Base-by-base conservation (phyloP, 345 rosid genomes). In the Firmiana major region DNA sequence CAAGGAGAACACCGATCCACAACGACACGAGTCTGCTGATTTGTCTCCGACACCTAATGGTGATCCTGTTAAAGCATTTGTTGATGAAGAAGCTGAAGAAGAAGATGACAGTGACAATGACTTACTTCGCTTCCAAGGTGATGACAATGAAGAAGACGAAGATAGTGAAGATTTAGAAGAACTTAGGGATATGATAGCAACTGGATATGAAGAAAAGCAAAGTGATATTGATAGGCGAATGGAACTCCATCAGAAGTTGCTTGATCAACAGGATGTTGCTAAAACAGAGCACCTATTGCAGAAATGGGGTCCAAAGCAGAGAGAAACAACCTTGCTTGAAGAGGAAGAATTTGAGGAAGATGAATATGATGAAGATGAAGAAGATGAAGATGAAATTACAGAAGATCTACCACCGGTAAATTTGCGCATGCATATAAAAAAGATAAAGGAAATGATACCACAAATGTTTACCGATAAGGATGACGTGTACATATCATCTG, bases 71-170 rank as follows among this genome's bases (percentile, higher is more conserved):
- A 93, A 88, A 87, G 89, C 89, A 76, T 96, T 92, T 83, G 83
- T 96, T 74, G 98, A 96, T 62, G 98, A 92, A 66, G 95, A 89
- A 81, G 97, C 98, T 70, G 97, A 89, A 83, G 99, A 93, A 82
- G 97, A 92, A 84, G 97, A 91, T 87, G 95, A 93, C 83, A 93
- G 98, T 67, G 99, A 96, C 81, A 88, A 91, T 81, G 97, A 96
- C 78, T 85, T 85, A 74, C 79, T 81, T 58, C 89, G 87, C 38
- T 88, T 91, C 63, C 81, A 86, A 79, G 94, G 91, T 70, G 84
- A 89, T 58, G 94, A 93, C 21, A 93, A 92, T 65, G 92, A 92
- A 31, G 34, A 31, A 10, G 91, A 91, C 63, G 98, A 91, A 79
- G 93, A 89, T 45, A 79, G 73, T 71, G 90, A 86, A 58, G 97